Base-by-base conservation (phyloP, 2,329 filamentous ascomycete species). In the Aureobasidium sp. region DNA sequence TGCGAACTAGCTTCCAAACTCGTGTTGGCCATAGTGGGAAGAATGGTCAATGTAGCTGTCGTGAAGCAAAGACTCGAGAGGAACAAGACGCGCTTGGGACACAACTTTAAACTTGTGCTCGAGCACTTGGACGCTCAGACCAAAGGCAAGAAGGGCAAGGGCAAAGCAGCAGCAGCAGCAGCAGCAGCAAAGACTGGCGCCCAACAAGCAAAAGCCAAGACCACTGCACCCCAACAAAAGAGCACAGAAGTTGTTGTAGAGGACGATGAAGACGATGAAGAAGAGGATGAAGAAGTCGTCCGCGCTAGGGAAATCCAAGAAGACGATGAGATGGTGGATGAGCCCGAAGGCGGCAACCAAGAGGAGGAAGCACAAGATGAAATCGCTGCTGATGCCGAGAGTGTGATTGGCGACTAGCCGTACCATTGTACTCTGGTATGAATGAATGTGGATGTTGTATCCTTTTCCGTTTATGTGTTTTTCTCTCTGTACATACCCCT, bases 1-100 rank as follows among this genome's bases (percentile, higher is more conserved):
- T 97, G 93, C 74, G 88, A 93, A 68, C 79, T 97, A 30, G 87
- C 92, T 0, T 88, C 86, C 64, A 95, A 94, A 71, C 84, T 96
- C 47, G 89, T 97, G 41, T 82, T 96, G 45, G 88, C 87, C 13
- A 85, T 96, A 27, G 79, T 89, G 10, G 90, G 86, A 25, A 85
- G 85, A 59, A 85, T 91, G 44, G 79, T 97, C 55, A 91, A 95
- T 70, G 76, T 79, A 45, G 79, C 77, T 1, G 85, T 83, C 5
- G 80, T 96, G 39, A 83, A 84, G 65, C 83, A 85, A 68, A 82
- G 91, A 25, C 78, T 99, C 27, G 81, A 88, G 68, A 82, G 90
- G 66, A 97, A 99, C 75, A 88, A 88, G 70, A 79, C 78, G n/a
- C 86, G 85, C 70, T 81, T 99, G 3, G 94, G 94, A 2, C 79